phyloP scores from a whole-genome alignment of 2,329 filamentous ascomycete genomes.

The Truncatella angustata region DNA sequence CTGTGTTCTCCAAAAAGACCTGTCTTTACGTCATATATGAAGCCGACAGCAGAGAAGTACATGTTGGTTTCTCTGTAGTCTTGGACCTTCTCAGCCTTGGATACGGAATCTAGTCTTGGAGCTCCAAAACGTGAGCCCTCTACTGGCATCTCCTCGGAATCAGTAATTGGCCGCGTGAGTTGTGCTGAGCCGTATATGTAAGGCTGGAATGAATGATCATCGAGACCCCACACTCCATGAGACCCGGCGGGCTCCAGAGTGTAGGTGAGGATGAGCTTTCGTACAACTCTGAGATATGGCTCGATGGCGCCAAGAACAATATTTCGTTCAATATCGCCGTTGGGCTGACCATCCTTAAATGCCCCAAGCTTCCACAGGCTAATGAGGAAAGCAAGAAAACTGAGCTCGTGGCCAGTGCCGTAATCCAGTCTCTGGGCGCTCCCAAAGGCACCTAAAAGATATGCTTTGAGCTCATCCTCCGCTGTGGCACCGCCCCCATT shows the following conservation, averaged over 20 bases:
- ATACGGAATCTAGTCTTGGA: conserved; percentile 69
- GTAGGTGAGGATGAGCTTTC: conserved; percentile 83
- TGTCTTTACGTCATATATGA: conserved; percentile 95
- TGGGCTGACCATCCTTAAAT: conserved; percentile 58
- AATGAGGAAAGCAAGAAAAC: conserved; percentile 87
- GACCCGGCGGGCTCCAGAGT: conserved; percentile 93
- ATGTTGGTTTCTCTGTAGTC: conserved; percentile 68
- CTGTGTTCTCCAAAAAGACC: conserved; percentile 98
- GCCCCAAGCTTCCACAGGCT: conserved; percentile 87
- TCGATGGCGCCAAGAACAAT: conserved; percentile 83
- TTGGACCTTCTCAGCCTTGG: conserved; percentile 62
- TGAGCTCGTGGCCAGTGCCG: conserved; percentile 93
- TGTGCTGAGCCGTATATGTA: conserved; percentile 97
- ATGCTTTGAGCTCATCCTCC: conserved; percentile 69
- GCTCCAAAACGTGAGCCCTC: conserved; percentile 75
- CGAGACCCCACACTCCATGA: conserved; percentile 97
- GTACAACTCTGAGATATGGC: conserved; percentile 71
- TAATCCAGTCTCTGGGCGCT: conserved; percentile 90
- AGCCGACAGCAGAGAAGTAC: conserved; percentile 94
- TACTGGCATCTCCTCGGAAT: conserved; percentile 62
- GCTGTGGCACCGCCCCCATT: conserved; percentile 40
- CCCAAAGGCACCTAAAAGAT: conserved; percentile 83
- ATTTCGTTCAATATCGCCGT: conserved; percentile 65
- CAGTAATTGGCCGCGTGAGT: conserved; percentile 70
- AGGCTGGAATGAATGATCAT: conserved; percentile 91